These are phyloP conservation scores for Phytomonas francai DNA, from an alignment of 208 protist genomes.

Conservation along the genomic window DNA sequence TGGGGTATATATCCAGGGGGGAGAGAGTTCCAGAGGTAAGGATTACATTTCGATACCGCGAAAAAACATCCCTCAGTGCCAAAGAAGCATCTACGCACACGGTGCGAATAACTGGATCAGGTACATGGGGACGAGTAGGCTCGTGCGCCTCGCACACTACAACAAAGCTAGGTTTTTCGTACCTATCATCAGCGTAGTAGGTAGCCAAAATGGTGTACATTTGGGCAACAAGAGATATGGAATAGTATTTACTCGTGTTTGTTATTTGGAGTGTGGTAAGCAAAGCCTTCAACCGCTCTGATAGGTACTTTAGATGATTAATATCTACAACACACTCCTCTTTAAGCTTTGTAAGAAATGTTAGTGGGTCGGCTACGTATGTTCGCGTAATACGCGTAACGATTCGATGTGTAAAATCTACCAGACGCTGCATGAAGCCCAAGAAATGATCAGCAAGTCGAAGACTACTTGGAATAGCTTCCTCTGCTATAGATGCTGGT, in stretches of 20 bases:
- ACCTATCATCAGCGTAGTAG: conserved; percentile 87
- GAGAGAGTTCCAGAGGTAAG: conserved; percentile 97
- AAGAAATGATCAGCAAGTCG: conserved; percentile 95
- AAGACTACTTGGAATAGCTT: conserved; percentile 95
- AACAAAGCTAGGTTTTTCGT: conserved; percentile 86
- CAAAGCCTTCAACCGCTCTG: conserved; percentile 91
- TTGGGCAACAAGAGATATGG: conserved; percentile 89
- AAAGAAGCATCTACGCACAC: conserved; percentile 96
- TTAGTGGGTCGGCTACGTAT: conserved; percentile 83
- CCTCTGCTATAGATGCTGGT: conserved; percentile 76
- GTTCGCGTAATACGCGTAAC: conserved; percentile 79
- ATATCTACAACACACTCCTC: conserved; percentile 84
- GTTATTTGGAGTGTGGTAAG: conserved; percentile 94
- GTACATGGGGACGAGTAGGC: conserved; percentile 79
- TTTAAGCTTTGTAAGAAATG: conserved; percentile 83
- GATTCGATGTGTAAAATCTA: conserved; percentile 92
- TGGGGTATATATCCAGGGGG: conserved; percentile 99
- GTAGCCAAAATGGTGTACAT: conserved; percentile 95
- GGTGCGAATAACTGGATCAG: conserved; percentile 87
- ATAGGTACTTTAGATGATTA: conserved; percentile 78
- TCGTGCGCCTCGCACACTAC: conserved; percentile 96
- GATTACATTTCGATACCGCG: conserved; percentile 93
- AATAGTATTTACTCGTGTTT: conserved; percentile 88
- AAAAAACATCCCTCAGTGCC: conserved; percentile 94
- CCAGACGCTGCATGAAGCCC: conserved; percentile 87